Base-by-base conservation (phyloP, 805 yeast genomes). In the Suhomyces vadensis region DNA sequence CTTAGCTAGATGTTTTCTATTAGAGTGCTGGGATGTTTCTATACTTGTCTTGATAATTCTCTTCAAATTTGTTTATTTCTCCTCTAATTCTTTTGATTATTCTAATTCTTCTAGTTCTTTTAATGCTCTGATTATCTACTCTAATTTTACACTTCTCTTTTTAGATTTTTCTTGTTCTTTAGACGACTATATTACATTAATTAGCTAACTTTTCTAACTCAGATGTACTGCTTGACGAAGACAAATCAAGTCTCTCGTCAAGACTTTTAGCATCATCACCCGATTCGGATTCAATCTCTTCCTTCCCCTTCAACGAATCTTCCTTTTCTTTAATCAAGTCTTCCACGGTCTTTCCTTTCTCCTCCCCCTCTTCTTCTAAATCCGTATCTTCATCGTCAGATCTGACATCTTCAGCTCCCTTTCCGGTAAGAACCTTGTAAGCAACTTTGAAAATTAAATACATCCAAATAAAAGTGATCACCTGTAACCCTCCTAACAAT, bases 321-420 rank as follows among this genome's bases (percentile, higher is more conserved):
- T 21, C n/a, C n/a, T n/a, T n/a, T n/a, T n/a, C n/a, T n/a, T n/a
- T n/a, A n/a, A n/a, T n/a, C 26, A 24, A 24, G 10, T 24, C 26
- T 8, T 24, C 26, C 26, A 8, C 26, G 10, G 10, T 24, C 26
- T 24, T 17, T 13, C 17, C 20, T 27, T 38, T 36, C 9, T 41
- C 39, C 11, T 14, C 14, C 35, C 14, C 35, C n/a, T 43, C 47
- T 3, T 37, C 41, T 21, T 67, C 72, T 4, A 48, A 56, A 26
- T 64, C 71, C 8, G 71, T 73, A 41, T 82, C 88, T 43, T 87
- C 95, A 44, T 76, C 83, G 54, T 87, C 96, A 59, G 92, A 83
- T 65, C 97, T 79, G 24, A 85, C 83, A 61, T 90, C 97, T 54
- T 87, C 95, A 1, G 96, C 96, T 26, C 81, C 80, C 17, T 65